These are phyloP conservation scores for Adansonia rubrostipa DNA, from an alignment of 441 rosid species.

Conservation along the genomic window DNA sequence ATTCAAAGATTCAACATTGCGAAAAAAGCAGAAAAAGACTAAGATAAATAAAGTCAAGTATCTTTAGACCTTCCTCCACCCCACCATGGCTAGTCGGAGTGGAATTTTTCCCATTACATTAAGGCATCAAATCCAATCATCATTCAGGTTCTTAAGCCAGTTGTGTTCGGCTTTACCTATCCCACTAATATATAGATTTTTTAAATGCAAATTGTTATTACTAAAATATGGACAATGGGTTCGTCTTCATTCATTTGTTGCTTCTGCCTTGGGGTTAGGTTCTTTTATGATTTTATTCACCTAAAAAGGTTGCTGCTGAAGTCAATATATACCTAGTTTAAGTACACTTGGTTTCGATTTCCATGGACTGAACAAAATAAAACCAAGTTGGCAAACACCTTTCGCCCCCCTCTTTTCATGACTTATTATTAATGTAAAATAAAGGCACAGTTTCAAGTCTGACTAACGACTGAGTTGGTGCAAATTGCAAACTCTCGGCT, in stretches of 20 bases:
- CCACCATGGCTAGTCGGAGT: background rate
- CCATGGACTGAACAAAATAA: conserved; percentile 5
- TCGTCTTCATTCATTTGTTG: conserved; percentile 21
- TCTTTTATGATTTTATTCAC: background rate
- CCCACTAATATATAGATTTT: conserved; percentile 4
- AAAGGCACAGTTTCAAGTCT: background rate
- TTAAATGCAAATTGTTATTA: background rate
- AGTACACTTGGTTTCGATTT: conserved; percentile 3
- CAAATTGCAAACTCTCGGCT: background rate
- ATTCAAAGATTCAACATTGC: conserved; percentile 16
- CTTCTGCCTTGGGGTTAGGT: background rate
- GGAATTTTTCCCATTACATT: background rate
- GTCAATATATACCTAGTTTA: conserved; percentile 13
- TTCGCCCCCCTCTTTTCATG: background rate
- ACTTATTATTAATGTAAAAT: background rate
- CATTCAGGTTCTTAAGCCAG: background rate
- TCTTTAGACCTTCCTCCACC: conserved; percentile 13
- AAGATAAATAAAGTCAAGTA: conserved; percentile 1
- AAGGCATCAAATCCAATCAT: conserved; percentile 12
- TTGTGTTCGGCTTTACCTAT: conserved; percentile 17
- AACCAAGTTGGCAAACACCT: background rate
- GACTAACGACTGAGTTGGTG: background rate
- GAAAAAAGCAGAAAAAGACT: background rate
- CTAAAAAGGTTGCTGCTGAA: conserved; percentile 1
- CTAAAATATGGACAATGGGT: conserved; percentile 15